Base-by-base conservation (phyloP, 2,329 filamentous ascomycete genomes). In the Epicoccum sorghinum region DNA sequence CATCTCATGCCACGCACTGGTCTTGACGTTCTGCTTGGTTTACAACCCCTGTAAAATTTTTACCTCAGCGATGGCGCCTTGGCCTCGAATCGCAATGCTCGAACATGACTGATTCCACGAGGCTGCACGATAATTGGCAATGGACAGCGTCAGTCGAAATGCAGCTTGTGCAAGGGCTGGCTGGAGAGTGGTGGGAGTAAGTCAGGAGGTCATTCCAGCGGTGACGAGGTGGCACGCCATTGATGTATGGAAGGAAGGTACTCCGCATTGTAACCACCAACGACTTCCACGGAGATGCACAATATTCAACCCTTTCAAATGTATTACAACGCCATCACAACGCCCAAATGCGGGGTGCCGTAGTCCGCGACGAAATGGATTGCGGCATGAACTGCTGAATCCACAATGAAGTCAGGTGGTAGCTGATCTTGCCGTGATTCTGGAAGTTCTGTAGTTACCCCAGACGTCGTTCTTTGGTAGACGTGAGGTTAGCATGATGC, bases 281-380 rank as follows among this genome's bases (percentile, higher is more conserved):
- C 36, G 24, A 55, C 36, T 60, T 68, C 70, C 70, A 64, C 64
- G 70, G 70, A 72, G 68, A 73, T 69, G 68, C 46, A 63, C 37
- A 44, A 42, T 50, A 58, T 58, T 59, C 58, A 43, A 40, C 53
- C 44, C 45, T 58, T 33, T 57, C 35, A 45, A 59, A 55, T 50
- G 52, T 39, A 52, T 47, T 51, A 58, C 46, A 44, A 63, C 59
- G 64, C 63, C 62, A 63, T 47, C 52, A 58, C 46, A 44, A 63
- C 59, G 64, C 63, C 62, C 62, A 55, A 56, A 58, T 69, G 69
- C 65, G 69, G 68, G 66, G 68, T 47, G 47, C 36, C 50, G 50
- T 50, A 33, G 42, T 48, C 39, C 40, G 41, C 24, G 40, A 45
- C 24, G 40, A 37, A 30, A 23, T 30, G 33, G 18, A 24, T 30